Evolutionary conservation across 2,329 filamentous ascomycete genomes (phyloP).

Genomic region (Aspergillus neotritici): DNA sequence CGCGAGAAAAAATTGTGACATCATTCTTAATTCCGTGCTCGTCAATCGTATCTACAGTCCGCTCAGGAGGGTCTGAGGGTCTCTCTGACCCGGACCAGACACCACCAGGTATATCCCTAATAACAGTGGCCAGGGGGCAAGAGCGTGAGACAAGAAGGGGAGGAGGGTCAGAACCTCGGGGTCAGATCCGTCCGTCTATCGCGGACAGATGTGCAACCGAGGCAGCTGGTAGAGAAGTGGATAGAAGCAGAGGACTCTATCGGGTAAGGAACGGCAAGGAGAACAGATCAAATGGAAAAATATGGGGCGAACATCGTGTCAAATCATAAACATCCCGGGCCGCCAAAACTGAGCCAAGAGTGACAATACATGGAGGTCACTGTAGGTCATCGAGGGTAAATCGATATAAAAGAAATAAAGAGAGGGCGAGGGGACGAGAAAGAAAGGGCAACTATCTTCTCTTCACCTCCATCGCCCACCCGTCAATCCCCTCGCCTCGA

Average conservation of each 20-base stretch:
- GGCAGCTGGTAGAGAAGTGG: too few relatives aligned
- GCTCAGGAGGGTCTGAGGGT: too few relatives aligned
- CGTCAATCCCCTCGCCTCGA: conserved; percentile 85
- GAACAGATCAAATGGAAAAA: neutral
- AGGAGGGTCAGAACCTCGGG: neutral
- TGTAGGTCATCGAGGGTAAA: too few relatives aligned
- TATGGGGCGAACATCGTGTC: conserved; percentile 14
- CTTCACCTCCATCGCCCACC: conserved; percentile 86
- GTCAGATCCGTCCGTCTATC: too few relatives aligned
- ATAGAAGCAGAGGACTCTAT: too few relatives aligned
- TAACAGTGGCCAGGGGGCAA: neutral
- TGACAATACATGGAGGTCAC: conserved; percentile 23
- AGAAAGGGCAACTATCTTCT: conserved; percentile 51
- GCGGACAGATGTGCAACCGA: too few relatives aligned
- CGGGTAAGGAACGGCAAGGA: conserved; percentile 6
- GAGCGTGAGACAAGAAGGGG: neutral
- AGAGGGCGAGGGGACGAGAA: conserved; percentile 18
- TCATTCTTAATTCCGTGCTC: neutral
- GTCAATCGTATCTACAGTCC: too few relatives aligned
- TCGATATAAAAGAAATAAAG: conserved; percentile 11
- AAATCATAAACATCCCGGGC: conserved; percentile 25
- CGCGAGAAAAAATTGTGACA: conserved; percentile 4
- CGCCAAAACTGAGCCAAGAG: conserved; percentile 27
- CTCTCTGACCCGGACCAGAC: too few relatives aligned
- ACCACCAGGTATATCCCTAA: too few relatives aligned